These are phyloP conservation scores for Lepidium africanum DNA, from an alignment of 345 rosid species.

Conservation along the genomic window DNA sequence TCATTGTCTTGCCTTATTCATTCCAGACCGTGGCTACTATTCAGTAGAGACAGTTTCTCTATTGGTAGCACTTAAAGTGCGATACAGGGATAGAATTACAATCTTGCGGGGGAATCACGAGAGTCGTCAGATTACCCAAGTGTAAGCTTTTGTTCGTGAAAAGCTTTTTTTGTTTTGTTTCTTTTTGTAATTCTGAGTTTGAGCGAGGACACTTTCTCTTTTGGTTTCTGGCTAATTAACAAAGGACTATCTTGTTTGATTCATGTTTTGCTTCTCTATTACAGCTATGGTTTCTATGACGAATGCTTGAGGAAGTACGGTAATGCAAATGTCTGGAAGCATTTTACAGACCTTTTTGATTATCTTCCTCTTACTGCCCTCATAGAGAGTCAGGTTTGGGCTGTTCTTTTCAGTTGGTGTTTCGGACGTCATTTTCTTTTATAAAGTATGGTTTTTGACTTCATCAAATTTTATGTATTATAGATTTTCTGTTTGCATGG, in stretches of 20 bases:
- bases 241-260: neutral
- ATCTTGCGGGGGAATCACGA: slow-evolving; percentile 97
- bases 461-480: neutral
- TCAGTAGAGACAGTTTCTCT: slow-evolving; percentile 97
- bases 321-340: slow-evolving; percentile 94
- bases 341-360: slow-evolving; percentile 86
- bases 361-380: slow-evolving; percentile 92
- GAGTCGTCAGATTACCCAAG: slow-evolving; percentile 99
- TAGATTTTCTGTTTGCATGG: slow-evolving; percentile 84
- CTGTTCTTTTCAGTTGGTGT: neutral
- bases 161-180: neutral
- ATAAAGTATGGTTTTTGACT: neutral
- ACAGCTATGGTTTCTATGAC: slow-evolving; percentile 35
- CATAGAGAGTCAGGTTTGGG: slow-evolving; percentile 84
- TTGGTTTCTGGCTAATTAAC: neutral
- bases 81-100: slow-evolving; percentile 92
- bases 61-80: slow-evolving; percentile 92
- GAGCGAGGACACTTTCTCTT: neutral
- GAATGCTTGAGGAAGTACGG: slow-evolving; percentile 36
- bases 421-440: neutral
- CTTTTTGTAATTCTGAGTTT: neutral
- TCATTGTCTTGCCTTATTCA: neutral
- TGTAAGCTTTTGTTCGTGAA: slow-evolving; percentile 45
- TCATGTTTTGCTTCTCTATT: neutral
- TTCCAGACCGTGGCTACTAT: slow-evolving; percentile 96